Evolutionary conservation across 2,329 filamentous ascomycete genomes (phyloP), one percentile per base, ranked within the genome.

Genomic region (Aspergillus intermedius): DNA sequence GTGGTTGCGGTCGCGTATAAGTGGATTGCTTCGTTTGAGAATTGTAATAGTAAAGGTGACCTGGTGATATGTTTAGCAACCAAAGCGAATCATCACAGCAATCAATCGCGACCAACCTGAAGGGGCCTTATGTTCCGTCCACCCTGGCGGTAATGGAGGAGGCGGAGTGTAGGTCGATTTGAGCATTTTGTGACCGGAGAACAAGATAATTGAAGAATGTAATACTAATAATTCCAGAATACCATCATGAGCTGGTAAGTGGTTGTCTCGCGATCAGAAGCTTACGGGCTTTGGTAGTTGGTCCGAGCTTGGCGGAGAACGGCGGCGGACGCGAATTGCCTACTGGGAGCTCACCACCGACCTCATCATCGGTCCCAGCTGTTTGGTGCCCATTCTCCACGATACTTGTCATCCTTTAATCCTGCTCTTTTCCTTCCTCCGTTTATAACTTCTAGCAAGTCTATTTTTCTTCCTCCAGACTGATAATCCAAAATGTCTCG

Each of bases 51-150:
- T 95, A 96, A 23, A 78, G 78, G 68, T 95, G 90, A 4, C 89
- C 89, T 80, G 49, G 19, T 32, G 12, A 39, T 41, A 34, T 22
- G 43, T 67, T 67, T 47, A 65, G 59, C 43, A 40, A 25, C 41
- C 34, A 50, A 45, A 49, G 35, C 42, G 47, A 48, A 30, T 49
- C 40, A 54, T 15, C 22, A 19, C 8, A 12, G 30, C n/a, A 46
- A 46, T 41, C 40, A 32, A 46, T 17, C 44, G 41, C 54, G 51
- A 64, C 68, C 48, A 69, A 81, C 82, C 82, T 45, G 86, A 85
- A 5, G 90, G 91, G 46, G 91, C 89, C 70, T 84, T 91, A 72
- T 96, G 90, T 68, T 95, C 88, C n/a, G 87, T 88, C 91, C 91
- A 96, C 54, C 88, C 90, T 40, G 84, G 77, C 23, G 84, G 85